A percentile compares a stretch with the other conserved stretches of the same genome.
These are phyloP conservation scores for Geotrichum carabidarum DNA, from an alignment of 1,139 yeast genomes.

Conservation along the genomic window DNA sequence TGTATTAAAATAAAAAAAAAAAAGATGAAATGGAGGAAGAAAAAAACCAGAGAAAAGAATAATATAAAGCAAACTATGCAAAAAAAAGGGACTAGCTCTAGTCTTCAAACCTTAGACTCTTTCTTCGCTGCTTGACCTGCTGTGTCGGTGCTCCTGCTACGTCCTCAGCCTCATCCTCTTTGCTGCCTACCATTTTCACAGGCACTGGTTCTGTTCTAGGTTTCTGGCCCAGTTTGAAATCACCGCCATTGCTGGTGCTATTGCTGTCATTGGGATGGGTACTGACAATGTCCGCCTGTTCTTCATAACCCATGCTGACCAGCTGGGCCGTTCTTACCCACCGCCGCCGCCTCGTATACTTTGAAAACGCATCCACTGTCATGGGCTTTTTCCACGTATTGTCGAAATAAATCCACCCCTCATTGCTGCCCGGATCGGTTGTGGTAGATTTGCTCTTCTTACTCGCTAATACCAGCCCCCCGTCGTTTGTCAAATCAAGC, in stretches of 20 bases:
- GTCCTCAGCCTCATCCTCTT: no score
- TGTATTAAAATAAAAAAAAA: neutral
- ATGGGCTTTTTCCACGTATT: constrained; percentile 92
- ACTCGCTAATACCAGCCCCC: constrained; percentile 44
- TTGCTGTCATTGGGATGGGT: neutral
- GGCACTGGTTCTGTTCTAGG: no score
- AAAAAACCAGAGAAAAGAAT: neutral
- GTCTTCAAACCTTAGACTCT: neutral
- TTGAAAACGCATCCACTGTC: constrained; percentile 80
- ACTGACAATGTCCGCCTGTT: neutral
- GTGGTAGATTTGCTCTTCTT: constrained; percentile 51
- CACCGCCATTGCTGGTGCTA: no score
- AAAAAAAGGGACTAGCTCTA: neutral
- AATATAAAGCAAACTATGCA: neutral
- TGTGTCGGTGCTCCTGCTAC: neutral
- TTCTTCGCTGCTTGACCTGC: neutral
- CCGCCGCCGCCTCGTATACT: constrained; percentile 88
- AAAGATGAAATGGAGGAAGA: neutral
- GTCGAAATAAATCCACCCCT: constrained; percentile 83
- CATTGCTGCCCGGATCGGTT: constrained; percentile 72
- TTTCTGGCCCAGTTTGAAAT: no score
- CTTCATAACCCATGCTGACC: constrained; percentile 26
- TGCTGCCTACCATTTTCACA: no score
- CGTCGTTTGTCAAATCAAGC: constrained; percentile 82
- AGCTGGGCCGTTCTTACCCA: constrained; percentile 95